phyloP scores from a whole-genome alignment of 139 green algal species.

The Limnomonas spitsbergensis region DNA sequence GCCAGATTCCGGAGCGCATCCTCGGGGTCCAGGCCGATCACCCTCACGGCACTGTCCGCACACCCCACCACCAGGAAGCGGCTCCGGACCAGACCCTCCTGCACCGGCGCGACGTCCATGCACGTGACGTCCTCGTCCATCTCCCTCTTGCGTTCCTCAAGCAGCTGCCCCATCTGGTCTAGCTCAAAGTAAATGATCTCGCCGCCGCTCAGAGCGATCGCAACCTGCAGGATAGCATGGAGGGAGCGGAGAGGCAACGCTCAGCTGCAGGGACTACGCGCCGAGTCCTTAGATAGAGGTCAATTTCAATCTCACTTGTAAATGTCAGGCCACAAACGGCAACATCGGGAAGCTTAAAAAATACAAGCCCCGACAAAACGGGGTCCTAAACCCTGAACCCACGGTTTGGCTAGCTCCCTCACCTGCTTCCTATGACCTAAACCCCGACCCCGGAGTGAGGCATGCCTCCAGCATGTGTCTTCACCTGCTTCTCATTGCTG shows the following conservation, averaged over 20 bases:
- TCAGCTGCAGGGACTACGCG: too few relatives aligned
- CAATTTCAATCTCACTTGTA: too few relatives aligned
- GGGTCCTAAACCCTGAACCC: too few relatives aligned
- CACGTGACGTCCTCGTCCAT: slow-evolving; percentile 85
- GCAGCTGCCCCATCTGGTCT: slow-evolving; percentile 75
- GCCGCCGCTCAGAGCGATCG: slow-evolving; percentile 81
- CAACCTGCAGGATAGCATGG: slow-evolving; percentile 44
- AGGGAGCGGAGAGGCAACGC: too few relatives aligned
- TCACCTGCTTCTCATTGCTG: slow-evolving; percentile 78
- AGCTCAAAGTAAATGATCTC: slow-evolving; percentile 98
- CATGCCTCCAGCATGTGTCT: too few relatives aligned
- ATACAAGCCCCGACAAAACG: too few relatives aligned
- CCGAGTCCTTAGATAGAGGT: too few relatives aligned
- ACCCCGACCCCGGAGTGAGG: too few relatives aligned
- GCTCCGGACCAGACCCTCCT: slow-evolving; percentile 55
- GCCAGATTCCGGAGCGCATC: slow-evolving; percentile 67
- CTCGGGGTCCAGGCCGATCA: slow-evolving; percentile 87
- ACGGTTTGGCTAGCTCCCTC: too few relatives aligned
- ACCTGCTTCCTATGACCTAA: too few relatives aligned
- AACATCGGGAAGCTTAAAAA: too few relatives aligned
- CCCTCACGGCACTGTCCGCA: slow-evolving; percentile 82
- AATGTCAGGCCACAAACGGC: too few relatives aligned
- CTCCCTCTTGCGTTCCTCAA: slow-evolving; percentile 90
- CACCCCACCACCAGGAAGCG: slow-evolving; percentile 85
- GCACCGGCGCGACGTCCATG: slow-evolving; percentile 67